Evolutionary conservation across 2,329 filamentous ascomycete genomes (phyloP).

Genomic region (Penicillium sp.): DNA sequence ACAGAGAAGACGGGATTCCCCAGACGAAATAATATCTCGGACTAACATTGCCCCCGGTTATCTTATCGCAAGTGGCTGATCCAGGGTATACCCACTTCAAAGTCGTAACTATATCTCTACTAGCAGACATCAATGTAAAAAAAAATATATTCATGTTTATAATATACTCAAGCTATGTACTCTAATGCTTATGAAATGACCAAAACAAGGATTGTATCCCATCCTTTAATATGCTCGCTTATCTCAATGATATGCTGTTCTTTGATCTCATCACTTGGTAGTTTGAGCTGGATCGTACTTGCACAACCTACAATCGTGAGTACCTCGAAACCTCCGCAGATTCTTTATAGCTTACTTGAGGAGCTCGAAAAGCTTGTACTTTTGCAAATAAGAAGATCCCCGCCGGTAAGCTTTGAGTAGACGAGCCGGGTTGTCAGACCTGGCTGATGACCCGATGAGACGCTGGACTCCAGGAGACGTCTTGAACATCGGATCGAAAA

Average conservation of each 20-base stretch:
- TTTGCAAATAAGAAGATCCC: conserved; percentile 64
- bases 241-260: background rate
- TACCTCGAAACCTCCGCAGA: background rate
- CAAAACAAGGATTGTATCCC: background rate
- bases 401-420: conserved; percentile 73
- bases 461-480: conserved; percentile 64
- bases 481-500: conserved; percentile 84
- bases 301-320: conserved; percentile 4
- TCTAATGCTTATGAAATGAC: too few relatives aligned
- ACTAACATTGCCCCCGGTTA: conserved; percentile 19
- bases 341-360: conserved; percentile 55
- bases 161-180: too few relatives aligned
- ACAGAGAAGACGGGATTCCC: conserved; percentile 5
- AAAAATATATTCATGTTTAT: too few relatives aligned
- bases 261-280: background rate
- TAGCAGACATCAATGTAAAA: too few relatives aligned
- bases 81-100: too few relatives aligned
- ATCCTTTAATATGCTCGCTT: background rate
- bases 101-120: too few relatives aligned
- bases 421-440: conserved; percentile 48
- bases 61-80: conserved; percentile 16
- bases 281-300: background rate
- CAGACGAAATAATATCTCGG: conserved; percentile 20
- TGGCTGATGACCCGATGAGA: conserved; percentile 49
- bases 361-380: conserved; percentile 75